Conservation (phyloP, 192 early-diverging fungal genomes). For the Umbelopsis sp. region DNA sequence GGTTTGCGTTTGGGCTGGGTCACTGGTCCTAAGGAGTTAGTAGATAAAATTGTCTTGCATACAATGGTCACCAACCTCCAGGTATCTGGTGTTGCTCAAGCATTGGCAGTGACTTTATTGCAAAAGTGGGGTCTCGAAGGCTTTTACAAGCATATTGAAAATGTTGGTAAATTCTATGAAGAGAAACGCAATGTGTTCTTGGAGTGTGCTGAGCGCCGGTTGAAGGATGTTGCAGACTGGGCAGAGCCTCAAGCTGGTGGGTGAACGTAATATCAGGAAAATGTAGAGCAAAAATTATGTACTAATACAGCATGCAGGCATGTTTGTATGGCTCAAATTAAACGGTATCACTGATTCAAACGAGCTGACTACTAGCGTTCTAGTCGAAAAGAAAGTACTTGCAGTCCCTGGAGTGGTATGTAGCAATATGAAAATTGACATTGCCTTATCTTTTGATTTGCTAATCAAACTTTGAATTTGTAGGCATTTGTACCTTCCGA, state of each 20-base stretch:
- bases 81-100: slow-evolving; percentile 81
- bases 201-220: slow-evolving; percentile 57
- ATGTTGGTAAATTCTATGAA: slow-evolving; percentile 75
- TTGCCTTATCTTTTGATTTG: slow-evolving; percentile 3
- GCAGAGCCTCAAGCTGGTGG: slow-evolving; percentile 55
- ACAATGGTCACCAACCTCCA: slow-evolving; percentile 76
- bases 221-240: slow-evolving; percentile 65
- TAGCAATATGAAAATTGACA: background rate
- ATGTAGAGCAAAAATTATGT: too few species aligned
- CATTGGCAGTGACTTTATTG: slow-evolving; percentile 71
- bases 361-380: slow-evolving; percentile 61
- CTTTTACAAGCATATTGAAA: slow-evolving; percentile 72
- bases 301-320: background rate
- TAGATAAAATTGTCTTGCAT: slow-evolving; percentile 82
- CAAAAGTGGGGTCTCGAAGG: slow-evolving; percentile 80
- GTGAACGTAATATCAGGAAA: slow-evolving; percentile 19
- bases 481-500: slow-evolving; percentile 46
- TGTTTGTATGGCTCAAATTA: slow-evolving; percentile 86
- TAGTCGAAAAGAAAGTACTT: slow-evolving; percentile 70
- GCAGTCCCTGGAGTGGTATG: slow-evolving; percentile 66
- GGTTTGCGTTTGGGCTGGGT: slow-evolving; percentile 87
- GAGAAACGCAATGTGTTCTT: slow-evolving; percentile 72
- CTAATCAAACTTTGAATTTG: slow-evolving; percentile 28
- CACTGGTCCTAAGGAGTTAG: slow-evolving; percentile 66
- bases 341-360: slow-evolving; percentile 53